Conservation (phyloP, 495 filamentous ascomycete species). For the Podospora anserina region DNA sequence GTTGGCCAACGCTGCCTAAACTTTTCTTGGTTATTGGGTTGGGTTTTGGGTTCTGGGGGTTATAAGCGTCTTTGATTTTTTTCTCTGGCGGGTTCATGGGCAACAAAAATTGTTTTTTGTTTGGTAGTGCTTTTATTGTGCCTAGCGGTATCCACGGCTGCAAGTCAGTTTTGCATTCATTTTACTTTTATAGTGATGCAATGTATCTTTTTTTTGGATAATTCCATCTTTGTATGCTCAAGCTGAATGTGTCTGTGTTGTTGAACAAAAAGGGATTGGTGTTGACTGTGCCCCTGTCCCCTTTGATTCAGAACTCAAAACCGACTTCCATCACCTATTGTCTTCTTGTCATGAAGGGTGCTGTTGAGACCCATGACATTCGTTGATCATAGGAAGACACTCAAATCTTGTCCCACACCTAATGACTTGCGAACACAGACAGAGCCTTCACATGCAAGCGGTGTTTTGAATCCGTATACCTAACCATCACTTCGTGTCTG, state of each 20-base stretch:
- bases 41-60: conserved; percentile 12
- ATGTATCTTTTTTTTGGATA: background rate
- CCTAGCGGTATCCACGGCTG: background rate
- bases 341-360: too few relatives aligned
- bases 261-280: too few relatives aligned
- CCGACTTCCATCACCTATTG: too few relatives aligned
- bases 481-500: too few relatives aligned
- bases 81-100: background rate
- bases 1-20: conserved; percentile 41
- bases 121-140: background rate
- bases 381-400: too few relatives aligned
- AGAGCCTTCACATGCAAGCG: too few relatives aligned
- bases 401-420: too few relatives aligned
- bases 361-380: too few relatives aligned
- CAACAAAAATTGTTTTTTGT: background rate
- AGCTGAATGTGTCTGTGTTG: background rate
- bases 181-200: background rate
- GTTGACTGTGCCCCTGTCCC: too few relatives aligned
- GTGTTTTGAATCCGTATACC: too few relatives aligned
- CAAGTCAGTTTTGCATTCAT: background rate
- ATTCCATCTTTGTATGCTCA: background rate
- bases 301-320: too few relatives aligned
- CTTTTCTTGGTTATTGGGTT: conserved; percentile 6
- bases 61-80: background rate
- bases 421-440: too few relatives aligned